Conservation (phyloP, 2,329 filamentous ascomycete species). For the Paraconiothyrium brasiliense region DNA sequence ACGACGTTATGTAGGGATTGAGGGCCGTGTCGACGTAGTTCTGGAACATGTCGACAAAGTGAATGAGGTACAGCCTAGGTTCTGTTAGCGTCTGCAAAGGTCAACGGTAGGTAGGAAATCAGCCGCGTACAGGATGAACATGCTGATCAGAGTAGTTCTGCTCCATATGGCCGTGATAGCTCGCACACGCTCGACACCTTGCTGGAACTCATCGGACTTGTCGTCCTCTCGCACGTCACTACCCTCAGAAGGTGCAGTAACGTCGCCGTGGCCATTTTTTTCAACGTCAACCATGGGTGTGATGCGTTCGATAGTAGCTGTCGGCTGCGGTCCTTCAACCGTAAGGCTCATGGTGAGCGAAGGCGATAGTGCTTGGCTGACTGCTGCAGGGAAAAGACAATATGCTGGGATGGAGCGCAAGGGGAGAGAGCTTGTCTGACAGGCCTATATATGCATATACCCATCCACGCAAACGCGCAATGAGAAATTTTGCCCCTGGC, state of each 20-base stretch:
- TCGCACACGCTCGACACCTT: constrained; percentile 51
- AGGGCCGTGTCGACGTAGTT: constrained; percentile 53
- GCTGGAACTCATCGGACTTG: constrained; percentile 44
- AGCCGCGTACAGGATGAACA: constrained; percentile 49
- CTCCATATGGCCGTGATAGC: constrained; percentile 54
- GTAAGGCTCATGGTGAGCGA: constrained; percentile 23
- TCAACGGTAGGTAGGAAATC: neutral
- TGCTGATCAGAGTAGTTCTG: constrained; percentile 47
- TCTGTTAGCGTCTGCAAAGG: neutral
- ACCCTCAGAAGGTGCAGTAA: constrained; percentile 18
- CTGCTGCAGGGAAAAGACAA: constrained; percentile 1
- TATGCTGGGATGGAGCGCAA: constrained; percentile 2
- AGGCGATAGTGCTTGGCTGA: constrained; percentile 13
- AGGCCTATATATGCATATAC: neutral
- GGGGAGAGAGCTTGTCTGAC: neutral
- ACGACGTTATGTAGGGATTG: constrained; percentile 52
- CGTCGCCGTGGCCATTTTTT: constrained; percentile 25
- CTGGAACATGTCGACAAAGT: constrained; percentile 60
- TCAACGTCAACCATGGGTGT: constrained; percentile 32
- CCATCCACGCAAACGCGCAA: neutral
- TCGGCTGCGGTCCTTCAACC: constrained; percentile 24
- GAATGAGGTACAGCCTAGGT: constrained; percentile 57
- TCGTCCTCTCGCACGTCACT: constrained; percentile 27
- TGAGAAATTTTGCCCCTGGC: neutral
- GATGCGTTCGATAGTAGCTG: constrained; percentile 19